A percentile compares a stretch with the other conserved stretches of the same genome.
These are phyloP conservation scores for Fraxinus floribunda DNA, from an alignment of 305 asterid species.

Conservation along the genomic window DNA sequence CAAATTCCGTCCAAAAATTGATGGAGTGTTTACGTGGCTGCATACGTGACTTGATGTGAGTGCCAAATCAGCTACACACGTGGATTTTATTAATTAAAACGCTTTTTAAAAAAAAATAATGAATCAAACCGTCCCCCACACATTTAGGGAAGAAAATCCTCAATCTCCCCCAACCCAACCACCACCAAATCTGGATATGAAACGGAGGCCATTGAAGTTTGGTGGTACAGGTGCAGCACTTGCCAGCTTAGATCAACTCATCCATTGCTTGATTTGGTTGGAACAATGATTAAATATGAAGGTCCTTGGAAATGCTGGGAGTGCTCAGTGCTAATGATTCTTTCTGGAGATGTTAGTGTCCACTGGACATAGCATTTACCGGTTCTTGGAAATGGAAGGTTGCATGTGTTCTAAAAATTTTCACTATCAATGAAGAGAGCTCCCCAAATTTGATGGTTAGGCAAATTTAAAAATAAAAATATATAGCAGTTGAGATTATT, in stretches of 20 bases:
- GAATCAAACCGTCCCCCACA: neutral
- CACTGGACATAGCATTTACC: neutral
- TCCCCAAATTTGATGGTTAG: neutral
- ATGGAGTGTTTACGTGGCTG: neutral
- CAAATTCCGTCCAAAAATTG: neutral
- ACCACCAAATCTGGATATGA: neutral
- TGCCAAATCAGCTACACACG: neutral
- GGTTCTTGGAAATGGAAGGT: neutral
- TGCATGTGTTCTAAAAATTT: neutral
- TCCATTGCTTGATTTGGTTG: neutral
- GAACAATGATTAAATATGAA: neutral
- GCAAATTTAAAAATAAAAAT: too few species aligned
- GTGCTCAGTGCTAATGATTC: neutral
- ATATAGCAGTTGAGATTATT: neutral
- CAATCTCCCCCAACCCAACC: neutral
- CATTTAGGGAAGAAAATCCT: neutral
- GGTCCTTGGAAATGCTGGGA: neutral
- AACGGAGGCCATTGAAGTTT: neutral
- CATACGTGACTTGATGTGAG: neutral
- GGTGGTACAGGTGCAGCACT: neutral
- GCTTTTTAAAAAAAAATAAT: neutral
- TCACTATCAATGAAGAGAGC: neutral
- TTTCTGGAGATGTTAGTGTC: neutral
- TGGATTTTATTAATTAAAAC: too few species aligned
- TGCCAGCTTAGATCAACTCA: neutral